A percentile compares a stretch with the other conserved stretches of the same genome.
Conservation (phyloP, 306 rosid genomes). For the Prunus davidiana region DNA sequence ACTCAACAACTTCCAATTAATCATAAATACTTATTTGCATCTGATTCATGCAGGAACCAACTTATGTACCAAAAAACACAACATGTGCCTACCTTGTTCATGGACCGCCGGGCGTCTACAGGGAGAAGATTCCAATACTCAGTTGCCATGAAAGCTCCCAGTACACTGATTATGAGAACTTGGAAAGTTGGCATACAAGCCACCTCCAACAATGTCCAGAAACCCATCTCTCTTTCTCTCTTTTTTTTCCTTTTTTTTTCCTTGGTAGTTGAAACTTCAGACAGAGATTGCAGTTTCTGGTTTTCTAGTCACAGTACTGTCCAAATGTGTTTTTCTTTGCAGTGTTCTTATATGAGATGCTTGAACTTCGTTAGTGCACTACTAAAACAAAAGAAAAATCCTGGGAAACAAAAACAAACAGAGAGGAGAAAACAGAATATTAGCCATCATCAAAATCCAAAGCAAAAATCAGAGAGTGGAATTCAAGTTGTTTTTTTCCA, state of each 20-base stretch:
- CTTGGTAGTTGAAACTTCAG: background rate
- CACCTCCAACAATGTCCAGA: slow-evolving; percentile 52
- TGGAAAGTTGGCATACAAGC: slow-evolving; percentile 76
- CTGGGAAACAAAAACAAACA: background rate
- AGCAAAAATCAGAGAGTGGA: background rate
- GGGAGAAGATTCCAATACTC: slow-evolving; percentile 58
- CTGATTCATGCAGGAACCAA: background rate
- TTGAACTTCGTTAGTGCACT: background rate
- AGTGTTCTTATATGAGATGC: background rate
- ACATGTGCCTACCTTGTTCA: slow-evolving; percentile 57
- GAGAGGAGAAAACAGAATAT: background rate
- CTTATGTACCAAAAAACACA: background rate
- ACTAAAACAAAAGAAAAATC: slow-evolving; percentile 13
- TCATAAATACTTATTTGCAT: background rate
- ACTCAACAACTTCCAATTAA: background rate
- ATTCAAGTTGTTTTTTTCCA: background rate
- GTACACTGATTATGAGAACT: slow-evolving; percentile 59
- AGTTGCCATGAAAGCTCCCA: slow-evolving; percentile 83
- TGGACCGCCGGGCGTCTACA: slow-evolving; percentile 41
- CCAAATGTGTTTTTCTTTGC: background rate
- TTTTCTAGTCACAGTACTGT: background rate
- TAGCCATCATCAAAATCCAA: background rate
- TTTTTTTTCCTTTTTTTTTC: background rate
- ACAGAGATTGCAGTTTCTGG: background rate
- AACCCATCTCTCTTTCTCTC: slow-evolving; percentile 41